Evolutionary conservation across 2,329 filamentous ascomycete species (phyloP).

Genomic region (Sphaerostilbella broomeana): DNA sequence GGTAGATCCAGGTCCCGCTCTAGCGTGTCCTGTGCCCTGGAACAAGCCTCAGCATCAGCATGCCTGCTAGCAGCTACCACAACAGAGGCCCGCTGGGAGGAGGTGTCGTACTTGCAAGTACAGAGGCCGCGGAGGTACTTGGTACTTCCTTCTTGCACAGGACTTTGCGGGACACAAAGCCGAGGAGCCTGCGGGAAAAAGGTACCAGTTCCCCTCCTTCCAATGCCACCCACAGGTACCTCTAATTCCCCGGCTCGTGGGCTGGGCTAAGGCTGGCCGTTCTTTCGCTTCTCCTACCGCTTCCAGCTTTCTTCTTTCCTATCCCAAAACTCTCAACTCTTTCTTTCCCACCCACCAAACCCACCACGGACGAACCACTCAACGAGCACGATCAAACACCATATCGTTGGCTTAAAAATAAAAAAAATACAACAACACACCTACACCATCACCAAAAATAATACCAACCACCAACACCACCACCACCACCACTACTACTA

Average conservation of each 20-base stretch:
- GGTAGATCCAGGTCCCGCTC: slow-evolving; percentile 15
- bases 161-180: no score
- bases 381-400: no score
- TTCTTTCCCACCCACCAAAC: slow-evolving; percentile 10
- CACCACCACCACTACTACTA: no score
- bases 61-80: no score
- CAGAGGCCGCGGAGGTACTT: no score
- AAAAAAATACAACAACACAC: background rate
- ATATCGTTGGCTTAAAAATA: no score
- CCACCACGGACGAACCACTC: slow-evolving; percentile 1
- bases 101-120: no score
- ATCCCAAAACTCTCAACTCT: slow-evolving; percentile 11
- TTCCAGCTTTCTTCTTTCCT: slow-evolving; percentile 10
- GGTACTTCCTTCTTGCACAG: no score
- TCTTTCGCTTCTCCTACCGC: slow-evolving; percentile 8
- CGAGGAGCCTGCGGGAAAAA: slow-evolving; percentile 8
- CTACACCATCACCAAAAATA: no score
- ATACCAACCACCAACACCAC: background rate
- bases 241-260: slow-evolving; percentile 11
- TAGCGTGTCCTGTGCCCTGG: slow-evolving; percentile 14
- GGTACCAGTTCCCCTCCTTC: slow-evolving; percentile 6
- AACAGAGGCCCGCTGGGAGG: slow-evolving; percentile 10
- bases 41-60: no score
- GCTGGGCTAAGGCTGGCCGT: slow-evolving; percentile 13
- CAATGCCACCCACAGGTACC: background rate